Conservation (phyloP, 495 filamentous ascomycete species). For the Hyaloscypha finlandica region DNA sequence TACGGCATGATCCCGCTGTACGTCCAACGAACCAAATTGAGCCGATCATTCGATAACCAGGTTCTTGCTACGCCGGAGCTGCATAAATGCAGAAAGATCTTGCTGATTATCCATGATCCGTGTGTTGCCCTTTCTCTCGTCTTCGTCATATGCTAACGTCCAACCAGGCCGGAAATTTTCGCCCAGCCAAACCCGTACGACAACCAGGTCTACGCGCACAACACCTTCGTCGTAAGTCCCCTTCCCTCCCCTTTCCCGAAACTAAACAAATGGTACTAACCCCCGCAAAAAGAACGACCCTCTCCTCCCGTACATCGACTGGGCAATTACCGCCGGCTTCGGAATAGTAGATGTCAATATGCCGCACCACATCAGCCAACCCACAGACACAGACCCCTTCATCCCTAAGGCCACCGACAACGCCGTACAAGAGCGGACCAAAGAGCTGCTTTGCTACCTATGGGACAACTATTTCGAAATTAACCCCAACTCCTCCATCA, state of each 20-base stretch:
- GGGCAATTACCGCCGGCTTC: slow-evolving; percentile 72
- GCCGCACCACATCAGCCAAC: slow-evolving; percentile 49
- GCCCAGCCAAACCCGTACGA: slow-evolving; percentile 67
- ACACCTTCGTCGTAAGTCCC: slow-evolving; percentile 79
- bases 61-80: slow-evolving; percentile 71
- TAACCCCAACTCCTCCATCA: slow-evolving; percentile 66
- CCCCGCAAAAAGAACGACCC: slow-evolving; percentile 59
- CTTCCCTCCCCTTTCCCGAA: slow-evolving; percentile 14
- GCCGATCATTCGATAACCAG: slow-evolving; percentile 82
- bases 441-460: slow-evolving; percentile 79
- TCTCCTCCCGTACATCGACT: slow-evolving; percentile 75
- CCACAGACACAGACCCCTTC: slow-evolving; percentile 37
- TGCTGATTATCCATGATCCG: slow-evolving; percentile 84
- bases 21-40: slow-evolving; percentile 69
- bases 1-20: slow-evolving; percentile 74
- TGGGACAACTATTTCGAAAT: slow-evolving; percentile 98
- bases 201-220: slow-evolving; percentile 75
- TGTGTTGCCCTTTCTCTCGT: slow-evolving; percentile 44
- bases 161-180: slow-evolving; percentile 65
- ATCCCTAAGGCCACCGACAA: not conserved
- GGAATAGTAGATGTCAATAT: slow-evolving; percentile 89
- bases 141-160: not conserved
- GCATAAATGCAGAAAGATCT: slow-evolving; percentile 46
- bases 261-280: slow-evolving; percentile 48
- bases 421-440: slow-evolving; percentile 53